Base-by-base conservation (phyloP, 257 asterid species). In the Lithospermum erythrorhizon region DNA sequence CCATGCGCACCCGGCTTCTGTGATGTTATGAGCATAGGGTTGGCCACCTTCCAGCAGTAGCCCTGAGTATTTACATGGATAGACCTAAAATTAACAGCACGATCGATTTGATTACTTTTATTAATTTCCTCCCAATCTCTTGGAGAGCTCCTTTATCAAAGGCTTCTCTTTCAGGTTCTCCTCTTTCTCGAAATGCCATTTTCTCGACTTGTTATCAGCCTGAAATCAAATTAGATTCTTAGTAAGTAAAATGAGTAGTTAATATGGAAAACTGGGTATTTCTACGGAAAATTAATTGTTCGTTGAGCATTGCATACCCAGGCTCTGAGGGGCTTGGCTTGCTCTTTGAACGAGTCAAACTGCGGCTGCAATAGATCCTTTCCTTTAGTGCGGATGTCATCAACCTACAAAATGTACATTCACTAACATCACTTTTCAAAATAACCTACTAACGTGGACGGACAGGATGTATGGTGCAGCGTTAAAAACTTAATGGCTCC, bases 131-230 rank as follows among this genome's bases (percentile, higher is more conserved):
- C 95, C 79, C 16, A 89, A 73, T 58, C 69, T 77, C 69, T 76
- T 87, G 21, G 89, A 81, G 61, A 90, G 94, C 78, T 87, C 89
- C 74, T 76, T 90, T 21, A 80, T 51, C 21, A 87, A 70, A 65
- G 94, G 84, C 37, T 74, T 83, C 75, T 85, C 90, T 70, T 80
- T 81, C 53, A 66, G 4, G 35, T 73, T 57, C 55, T 73, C 77
- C 30, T 72, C 78, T 73, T 74, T 78, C 51, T 87, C 86, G 21
- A 74, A 47, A 74, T 64, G 91, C 94, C 88, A 80, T 78, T 82
- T 83, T 72, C 75, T 79, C 30, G 96, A 79, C 59, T 61, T 47
- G 47, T 68, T 68, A 64, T 78, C 89, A 6, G 84, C 91, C 95
- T 84, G 75, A 63, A 59, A 73, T 21, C 59, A 56, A 30, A 51